Percentiles rank a stretch among this genome's conserved stretches.
phyloP scores from a whole-genome alignment of 176 grass and related monocot species.

The Melocanna baccifera region DNA sequence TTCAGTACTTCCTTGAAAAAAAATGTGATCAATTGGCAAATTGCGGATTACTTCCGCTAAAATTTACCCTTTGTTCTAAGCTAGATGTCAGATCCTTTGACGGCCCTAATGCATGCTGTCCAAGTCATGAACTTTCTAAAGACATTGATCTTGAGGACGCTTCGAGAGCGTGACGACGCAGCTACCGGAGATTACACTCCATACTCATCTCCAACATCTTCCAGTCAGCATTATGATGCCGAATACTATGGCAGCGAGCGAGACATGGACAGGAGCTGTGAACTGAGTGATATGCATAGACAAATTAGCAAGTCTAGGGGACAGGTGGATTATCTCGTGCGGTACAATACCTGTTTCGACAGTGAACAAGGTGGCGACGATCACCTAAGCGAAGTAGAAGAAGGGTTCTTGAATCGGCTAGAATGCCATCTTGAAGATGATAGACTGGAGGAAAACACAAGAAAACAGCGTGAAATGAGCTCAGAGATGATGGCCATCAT shows the following conservation, averaged over 20 bases:
- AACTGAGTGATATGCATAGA: constrained; percentile 49
- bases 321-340: constrained; percentile 40
- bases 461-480: not conserved
- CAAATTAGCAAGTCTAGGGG: constrained; percentile 43
- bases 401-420: constrained; percentile 56
- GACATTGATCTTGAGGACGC: constrained; percentile 77
- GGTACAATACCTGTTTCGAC: constrained; percentile 59
- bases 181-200: constrained; percentile 50
- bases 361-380: constrained; percentile 45
- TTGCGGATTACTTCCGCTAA: not conserved
- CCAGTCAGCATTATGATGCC: not conserved
- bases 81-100: constrained; percentile 98
- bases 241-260: constrained; percentile 41
- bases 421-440: constrained; percentile 33
- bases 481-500: constrained; percentile 1
- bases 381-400: constrained; percentile 49
- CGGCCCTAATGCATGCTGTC: constrained; percentile 92
- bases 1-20: not conserved
- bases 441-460: constrained; percentile 15
- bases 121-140: constrained; percentile 99
- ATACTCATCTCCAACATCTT: constrained; percentile 64
- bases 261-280: constrained; percentile 49
- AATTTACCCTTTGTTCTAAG: constrained; percentile 32
- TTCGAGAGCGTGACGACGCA: constrained; percentile 66
- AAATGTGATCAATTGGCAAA: not conserved